Evolutionary conservation across 352 stramenopile genomes (phyloP).

Genomic region (Globisporangium apiculatum): DNA sequence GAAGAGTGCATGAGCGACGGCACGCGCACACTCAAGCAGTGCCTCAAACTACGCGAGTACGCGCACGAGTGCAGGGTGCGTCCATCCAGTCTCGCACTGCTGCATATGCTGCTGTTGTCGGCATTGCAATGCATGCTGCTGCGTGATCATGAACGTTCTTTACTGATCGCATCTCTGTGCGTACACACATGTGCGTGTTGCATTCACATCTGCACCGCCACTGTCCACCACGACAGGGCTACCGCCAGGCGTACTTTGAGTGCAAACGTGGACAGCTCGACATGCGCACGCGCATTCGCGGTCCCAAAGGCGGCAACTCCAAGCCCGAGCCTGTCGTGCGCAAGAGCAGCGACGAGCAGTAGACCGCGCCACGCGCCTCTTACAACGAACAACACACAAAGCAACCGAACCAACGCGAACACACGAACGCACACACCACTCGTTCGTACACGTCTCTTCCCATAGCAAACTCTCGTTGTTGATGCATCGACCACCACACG

Average conservation of each 20-base stretch:
- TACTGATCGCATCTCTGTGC: no score
- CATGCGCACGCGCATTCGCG: slow-evolving; percentile 77
- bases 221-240: slow-evolving; percentile 30
- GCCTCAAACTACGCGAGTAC: slow-evolving; percentile 59
- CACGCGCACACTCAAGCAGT: slow-evolving; percentile 67
- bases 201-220: neutral
- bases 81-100: neutral
- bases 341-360: slow-evolving; percentile 11
- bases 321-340: slow-evolving; percentile 21
- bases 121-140: neutral
- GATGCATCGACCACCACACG: no score
- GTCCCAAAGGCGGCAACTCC: slow-evolving; percentile 62
- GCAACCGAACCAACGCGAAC: neutral
- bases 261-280: slow-evolving; percentile 80
- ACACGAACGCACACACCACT: neutral
- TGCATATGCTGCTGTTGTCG: no score
- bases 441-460: no score
- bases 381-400: neutral
- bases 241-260: slow-evolving; percentile 78
- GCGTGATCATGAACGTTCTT: neutral
- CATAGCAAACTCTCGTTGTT: no score
- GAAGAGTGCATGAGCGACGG: slow-evolving; percentile 77
- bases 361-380: no score
- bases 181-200: no score
- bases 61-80: slow-evolving; percentile 64